Percentiles rank a stretch among this genome's conserved stretches.
Evolutionary conservation across 208 protist species (phyloP).

Genomic region (Herpetomonas muscarum): DNA sequence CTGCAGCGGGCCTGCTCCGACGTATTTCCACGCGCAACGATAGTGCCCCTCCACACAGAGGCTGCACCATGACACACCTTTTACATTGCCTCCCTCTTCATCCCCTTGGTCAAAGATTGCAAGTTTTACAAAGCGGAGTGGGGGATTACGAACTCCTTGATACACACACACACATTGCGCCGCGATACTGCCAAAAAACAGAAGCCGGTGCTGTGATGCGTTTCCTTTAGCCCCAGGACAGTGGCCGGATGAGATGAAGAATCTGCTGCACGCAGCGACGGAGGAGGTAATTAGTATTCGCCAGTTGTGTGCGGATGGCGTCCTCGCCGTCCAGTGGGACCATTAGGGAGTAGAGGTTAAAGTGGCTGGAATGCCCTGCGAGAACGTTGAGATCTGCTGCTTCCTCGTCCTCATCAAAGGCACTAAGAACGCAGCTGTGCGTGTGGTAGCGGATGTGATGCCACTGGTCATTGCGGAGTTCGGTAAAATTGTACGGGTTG

Average conservation of each 20-base stretch:
- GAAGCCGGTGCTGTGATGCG: no score
- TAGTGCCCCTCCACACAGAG: no score
- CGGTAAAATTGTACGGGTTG: constrained; percentile 24
- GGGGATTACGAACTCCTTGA: no score
- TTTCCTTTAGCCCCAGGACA: constrained; percentile 68
- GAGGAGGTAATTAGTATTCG: constrained; percentile 82
- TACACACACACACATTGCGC: no score
- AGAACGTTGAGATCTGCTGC: constrained; percentile 51
- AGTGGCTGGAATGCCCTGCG: constrained; percentile 63
- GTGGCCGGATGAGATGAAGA: constrained; percentile 67
- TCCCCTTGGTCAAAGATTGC: no score
- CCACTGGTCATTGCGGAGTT: constrained; percentile 30
- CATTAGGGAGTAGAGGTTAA: constrained; percentile 77
- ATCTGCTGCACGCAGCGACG: constrained; percentile 76
- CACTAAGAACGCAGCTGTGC: constrained; percentile 54
- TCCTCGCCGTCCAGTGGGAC: constrained; percentile 51
- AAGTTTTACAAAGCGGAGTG: no score
- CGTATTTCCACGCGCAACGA: no score
- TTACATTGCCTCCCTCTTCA: no score
- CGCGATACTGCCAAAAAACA: no score
- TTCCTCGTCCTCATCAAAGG: constrained; percentile 54
- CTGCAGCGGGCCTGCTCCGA: background rate
- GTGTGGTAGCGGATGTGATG: constrained; percentile 75
- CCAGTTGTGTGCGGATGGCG: constrained; percentile 37
- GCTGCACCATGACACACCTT: no score